Evolutionary conservation across 108 stramenopile genomes (phyloP).

Genomic region (Aureococcus anophagefferens): DNA sequence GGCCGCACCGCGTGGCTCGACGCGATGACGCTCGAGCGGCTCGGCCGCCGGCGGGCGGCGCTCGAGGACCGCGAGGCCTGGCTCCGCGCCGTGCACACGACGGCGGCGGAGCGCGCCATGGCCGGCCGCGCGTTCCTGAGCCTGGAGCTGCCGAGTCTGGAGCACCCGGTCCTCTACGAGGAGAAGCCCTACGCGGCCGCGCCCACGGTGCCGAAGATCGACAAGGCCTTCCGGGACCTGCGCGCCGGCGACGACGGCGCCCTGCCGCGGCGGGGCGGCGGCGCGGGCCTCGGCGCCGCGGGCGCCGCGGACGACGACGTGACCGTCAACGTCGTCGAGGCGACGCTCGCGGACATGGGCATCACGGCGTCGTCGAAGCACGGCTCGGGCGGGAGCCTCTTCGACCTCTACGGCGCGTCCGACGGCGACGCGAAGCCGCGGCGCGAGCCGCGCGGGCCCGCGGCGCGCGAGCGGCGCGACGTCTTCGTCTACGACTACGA

Average conservation of each 20-base stretch:
- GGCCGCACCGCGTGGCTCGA: slow-evolving; percentile 19
- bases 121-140: slow-evolving; percentile 5
- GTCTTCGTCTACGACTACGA: slow-evolving; percentile 11
- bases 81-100: background rate
- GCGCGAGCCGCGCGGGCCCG: too few species aligned
- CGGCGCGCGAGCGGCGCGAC: too few species aligned
- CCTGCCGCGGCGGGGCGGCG: background rate
- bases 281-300: background rate
- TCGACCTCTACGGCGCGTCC: too few species aligned
- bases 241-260: too few species aligned
- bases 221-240: too few species aligned
- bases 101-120: slow-evolving; percentile 11
- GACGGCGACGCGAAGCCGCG: too few species aligned
- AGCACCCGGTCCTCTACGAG: slow-evolving; percentile 35
- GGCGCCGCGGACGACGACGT: background rate
- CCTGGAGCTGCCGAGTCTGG: slow-evolving; percentile 27
- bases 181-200: slow-evolving; percentile 23
- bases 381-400: too few species aligned
- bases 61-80: slow-evolving; percentile 3
- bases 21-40: slow-evolving; percentile 4
- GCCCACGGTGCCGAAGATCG: slow-evolving; percentile 3
- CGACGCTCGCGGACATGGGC: too few species aligned
- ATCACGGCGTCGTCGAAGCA: too few species aligned
- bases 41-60: slow-evolving; percentile 9
- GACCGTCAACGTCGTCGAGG: slow-evolving; percentile 6